Base-by-base conservation (phyloP, 2,329 filamentous ascomycete genomes). In the Elsinoe perseae region DNA sequence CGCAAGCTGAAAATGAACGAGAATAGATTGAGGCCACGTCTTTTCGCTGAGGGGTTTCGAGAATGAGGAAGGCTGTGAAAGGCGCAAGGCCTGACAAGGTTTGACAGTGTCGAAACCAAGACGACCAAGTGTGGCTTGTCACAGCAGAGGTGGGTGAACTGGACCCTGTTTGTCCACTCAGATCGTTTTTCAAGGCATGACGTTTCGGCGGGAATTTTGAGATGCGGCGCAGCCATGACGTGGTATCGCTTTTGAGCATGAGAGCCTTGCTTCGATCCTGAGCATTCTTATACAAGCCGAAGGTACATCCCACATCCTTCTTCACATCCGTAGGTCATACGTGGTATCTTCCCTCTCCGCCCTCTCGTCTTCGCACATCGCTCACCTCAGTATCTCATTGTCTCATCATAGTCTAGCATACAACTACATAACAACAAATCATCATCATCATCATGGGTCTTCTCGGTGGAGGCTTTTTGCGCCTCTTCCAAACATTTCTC, bases 401-500 rank as follows among this genome's bases (percentile, higher is more conserved):
- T 18, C 6, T 9, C 30, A 10, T 40, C 9, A 38, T 16, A 53
- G n/a, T 38, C 50, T 23, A 38, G 18, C 8, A 32, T n/a, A 12
- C 34, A 53, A 53, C 23, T 12, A 21, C 20, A 12, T 4, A 25
- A 23, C 34, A 57, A 14, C 38, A 52, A 36, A 36, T 36, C 32
- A 36, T n/a, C 18, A 20, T 38, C 32, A 44, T 2, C 57, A 46
- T 12, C 32, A 70, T 70, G 68, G 68, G 65, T 59, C 59, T 70
- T 61, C 54, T 70, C 64, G 69, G 69, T 58, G 81, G 83, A 61
- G 70, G 84, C 60, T 76, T 81, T 64, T 81, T 95, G 64, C 89
- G 88, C 65, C 72, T 80, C 54, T 72, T 67, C 34, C 57, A 89
- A 66, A 86, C 85, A 69, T 77, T 85, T 68, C 75, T 95, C 65